Evolutionary conservation across 2,329 filamentous ascomycete species (phyloP).

Genomic region (Leptographium procerum): DNA sequence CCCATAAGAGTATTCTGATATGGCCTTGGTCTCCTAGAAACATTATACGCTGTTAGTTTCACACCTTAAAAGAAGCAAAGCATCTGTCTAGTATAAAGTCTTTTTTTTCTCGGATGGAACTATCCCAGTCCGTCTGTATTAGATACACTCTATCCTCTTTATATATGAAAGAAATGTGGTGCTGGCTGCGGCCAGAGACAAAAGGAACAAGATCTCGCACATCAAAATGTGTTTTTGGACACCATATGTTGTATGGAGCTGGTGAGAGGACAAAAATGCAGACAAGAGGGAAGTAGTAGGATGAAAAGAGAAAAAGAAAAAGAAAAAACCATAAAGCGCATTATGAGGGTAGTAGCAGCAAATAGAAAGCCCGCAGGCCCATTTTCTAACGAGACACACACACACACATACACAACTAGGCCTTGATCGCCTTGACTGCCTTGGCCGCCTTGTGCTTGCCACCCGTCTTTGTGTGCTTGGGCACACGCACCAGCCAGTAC

Average conservation of each 20-base stretch:
- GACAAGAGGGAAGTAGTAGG: not conserved
- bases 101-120: not conserved
- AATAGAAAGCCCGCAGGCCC: no score
- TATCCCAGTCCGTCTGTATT: not conserved
- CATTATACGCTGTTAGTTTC: no score
- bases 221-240: not conserved
- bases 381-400: not conserved
- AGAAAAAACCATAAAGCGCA: conserved; percentile 9
- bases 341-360: not conserved
- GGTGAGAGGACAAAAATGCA: not conserved
- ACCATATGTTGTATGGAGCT: not conserved
- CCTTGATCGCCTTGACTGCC: conserved; percentile 8
- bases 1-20: no score
- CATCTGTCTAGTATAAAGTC: no score
- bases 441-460: not conserved
- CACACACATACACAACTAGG: not conserved
- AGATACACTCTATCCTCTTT: not conserved
- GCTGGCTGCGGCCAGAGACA: not conserved
- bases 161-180: not conserved
- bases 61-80: no score
- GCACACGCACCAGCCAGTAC: conserved; percentile 16
- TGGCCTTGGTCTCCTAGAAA: no score
- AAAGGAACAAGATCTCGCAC: not conserved
- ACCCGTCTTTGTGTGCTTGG: conserved; percentile 14
- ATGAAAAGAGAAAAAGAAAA: not conserved